These are phyloP conservation scores for Jaltomata sinuosa DNA, from an alignment of 257 asterid species.

Conservation along the genomic window DNA sequence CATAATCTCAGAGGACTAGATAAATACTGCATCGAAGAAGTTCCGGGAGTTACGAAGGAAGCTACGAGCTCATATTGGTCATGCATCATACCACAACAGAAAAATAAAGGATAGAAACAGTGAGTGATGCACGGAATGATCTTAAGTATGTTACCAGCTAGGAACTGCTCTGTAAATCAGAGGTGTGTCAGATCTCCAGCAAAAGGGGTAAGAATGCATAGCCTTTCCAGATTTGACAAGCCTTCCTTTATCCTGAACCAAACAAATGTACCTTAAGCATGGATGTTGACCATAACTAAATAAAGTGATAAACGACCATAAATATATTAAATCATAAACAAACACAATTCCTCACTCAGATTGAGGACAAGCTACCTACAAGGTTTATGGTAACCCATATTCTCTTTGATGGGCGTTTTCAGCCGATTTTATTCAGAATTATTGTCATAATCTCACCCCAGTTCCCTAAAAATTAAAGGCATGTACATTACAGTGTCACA, in stretches of 20 bases:
- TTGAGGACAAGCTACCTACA: not conserved
- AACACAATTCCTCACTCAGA: not conserved
- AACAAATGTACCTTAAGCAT: not conserved
- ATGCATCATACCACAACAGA: not conserved
- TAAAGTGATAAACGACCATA: not conserved
- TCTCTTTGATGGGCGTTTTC: not conserved
- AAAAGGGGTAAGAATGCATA: constrained; percentile 77
- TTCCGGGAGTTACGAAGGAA: too few species aligned
- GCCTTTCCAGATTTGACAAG: constrained; percentile 85
- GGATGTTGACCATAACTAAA: not conserved
- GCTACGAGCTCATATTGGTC: too few species aligned
- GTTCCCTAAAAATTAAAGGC: not conserved
- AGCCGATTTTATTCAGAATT: not conserved
- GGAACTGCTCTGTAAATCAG: constrained; percentile 97
- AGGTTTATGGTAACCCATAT: not conserved
- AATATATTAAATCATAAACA: not conserved
- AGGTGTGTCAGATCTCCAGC: constrained; percentile 98
- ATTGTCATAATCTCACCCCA: not conserved
- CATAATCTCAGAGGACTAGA: not conserved
- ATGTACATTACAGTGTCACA: not conserved
- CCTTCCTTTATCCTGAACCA: constrained; percentile 58
- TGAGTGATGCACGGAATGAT: not conserved
- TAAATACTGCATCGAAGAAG: not conserved
- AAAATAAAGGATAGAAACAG: not conserved
- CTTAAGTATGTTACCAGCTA: constrained; percentile 48